These are phyloP conservation scores for Cinchona pubescens DNA, from an alignment of 257 asterid genomes.

Conservation along the genomic window DNA sequence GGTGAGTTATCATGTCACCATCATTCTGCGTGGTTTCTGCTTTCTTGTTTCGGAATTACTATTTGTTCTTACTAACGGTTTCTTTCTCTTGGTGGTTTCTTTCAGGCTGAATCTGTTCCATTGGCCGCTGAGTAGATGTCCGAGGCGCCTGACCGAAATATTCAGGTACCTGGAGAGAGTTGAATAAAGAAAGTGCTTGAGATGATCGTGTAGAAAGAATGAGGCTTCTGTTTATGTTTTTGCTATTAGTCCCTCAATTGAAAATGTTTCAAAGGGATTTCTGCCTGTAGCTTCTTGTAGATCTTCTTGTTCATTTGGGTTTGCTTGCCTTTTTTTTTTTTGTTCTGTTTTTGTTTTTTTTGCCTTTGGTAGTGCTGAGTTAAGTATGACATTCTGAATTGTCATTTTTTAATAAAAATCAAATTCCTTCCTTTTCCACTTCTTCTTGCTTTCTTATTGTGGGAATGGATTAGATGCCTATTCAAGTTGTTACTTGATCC, in stretches of 20 bases:
- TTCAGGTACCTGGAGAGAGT: not conserved
- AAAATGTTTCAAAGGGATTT: conserved; percentile 2
- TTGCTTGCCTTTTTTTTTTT: not conserved
- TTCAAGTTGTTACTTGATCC: not conserved
- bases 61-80: not conserved
- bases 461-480: not conserved
- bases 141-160: not conserved
- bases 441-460: not conserved
- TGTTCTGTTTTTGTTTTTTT: not conserved
- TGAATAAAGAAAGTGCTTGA: conserved; percentile 10
- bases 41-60: not conserved
- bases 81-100: not conserved
- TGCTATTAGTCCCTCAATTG: conserved; percentile 6
- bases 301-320: not conserved
- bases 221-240: conserved; percentile 16
- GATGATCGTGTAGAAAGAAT: conserved; percentile 12
- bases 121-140: conserved; percentile 52
- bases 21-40: not conserved
- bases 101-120: conserved; percentile 86
- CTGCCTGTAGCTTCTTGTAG: not conserved
- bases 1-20: conserved; percentile 39
- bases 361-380: conserved; percentile 4
- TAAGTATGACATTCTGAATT: conserved; percentile 13
- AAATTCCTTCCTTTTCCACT: not conserved
- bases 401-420: conserved; percentile 11